These are phyloP conservation scores for Didymella pinodella DNA, from an alignment of 2,329 filamentous ascomycete species.

Conservation along the genomic window DNA sequence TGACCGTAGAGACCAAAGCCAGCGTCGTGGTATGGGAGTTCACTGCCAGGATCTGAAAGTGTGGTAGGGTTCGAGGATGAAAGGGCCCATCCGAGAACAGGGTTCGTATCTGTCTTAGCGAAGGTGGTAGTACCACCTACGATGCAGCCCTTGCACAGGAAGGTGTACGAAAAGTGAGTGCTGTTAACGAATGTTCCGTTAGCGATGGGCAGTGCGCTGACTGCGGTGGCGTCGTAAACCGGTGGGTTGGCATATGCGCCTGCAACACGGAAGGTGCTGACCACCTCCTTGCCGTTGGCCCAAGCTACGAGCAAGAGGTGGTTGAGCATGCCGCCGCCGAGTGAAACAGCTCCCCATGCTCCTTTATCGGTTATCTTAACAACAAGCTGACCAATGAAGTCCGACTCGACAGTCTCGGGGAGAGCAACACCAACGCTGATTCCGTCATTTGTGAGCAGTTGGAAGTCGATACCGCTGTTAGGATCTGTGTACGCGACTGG, in stretches of 20 bases:
- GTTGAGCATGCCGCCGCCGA: conserved; percentile 58
- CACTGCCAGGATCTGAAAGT: conserved; percentile 23
- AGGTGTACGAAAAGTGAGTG: conserved; percentile 63
- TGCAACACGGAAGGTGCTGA: conserved; percentile 56
- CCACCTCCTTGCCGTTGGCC: conserved; percentile 57
- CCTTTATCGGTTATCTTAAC: conserved; percentile 17
- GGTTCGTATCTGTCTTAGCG: conserved; percentile 25
- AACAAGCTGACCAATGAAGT: conserved; percentile 25
- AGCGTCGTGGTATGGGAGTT: conserved; percentile 27
- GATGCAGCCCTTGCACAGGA: conserved; percentile 57
- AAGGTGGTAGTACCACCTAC: conserved; percentile 42
- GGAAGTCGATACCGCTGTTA: conserved; percentile 25
- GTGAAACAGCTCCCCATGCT: conserved; percentile 58
- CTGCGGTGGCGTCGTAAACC: conserved; percentile 52
- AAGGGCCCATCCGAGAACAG: conserved; percentile 38
- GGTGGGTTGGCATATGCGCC: conserved; percentile 58
- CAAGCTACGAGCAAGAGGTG: conserved; percentile 61
- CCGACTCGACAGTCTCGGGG: conserved; percentile 19
- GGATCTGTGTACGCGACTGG: conserved; percentile 25
- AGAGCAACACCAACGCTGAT: conserved; percentile 21
- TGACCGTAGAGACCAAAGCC: conserved; percentile 32
- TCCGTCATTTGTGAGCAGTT: conserved; percentile 16
- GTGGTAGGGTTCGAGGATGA: conserved; percentile 26
- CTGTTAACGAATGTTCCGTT: conserved; percentile 62
- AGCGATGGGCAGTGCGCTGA: conserved; percentile 56